Evolutionary conservation across 2,329 filamentous ascomycete species (phyloP), one percentile per base, ranked within the genome.

Genomic region (Colletotrichum sp.): DNA sequence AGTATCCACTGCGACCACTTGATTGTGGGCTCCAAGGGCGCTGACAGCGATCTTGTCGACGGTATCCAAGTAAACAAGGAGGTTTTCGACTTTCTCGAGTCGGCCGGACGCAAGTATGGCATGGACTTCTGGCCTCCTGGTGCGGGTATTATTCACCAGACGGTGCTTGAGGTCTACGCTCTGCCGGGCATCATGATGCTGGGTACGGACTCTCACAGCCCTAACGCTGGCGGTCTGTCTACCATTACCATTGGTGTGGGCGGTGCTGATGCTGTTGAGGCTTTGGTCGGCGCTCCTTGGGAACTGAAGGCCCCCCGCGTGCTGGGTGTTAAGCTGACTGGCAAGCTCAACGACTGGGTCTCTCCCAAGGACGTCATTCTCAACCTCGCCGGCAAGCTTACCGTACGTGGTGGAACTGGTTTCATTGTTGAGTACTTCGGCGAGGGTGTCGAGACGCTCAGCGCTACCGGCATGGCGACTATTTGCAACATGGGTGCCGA

Each of bases 1-100:
- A 98, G 96, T 84, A 98, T 99, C 80, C 97, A 99, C 88, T 99
- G 97, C 86, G 97, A 99, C 87, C 97, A 99, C 85, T 93, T 99
- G 93, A 99, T 99, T 86, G 96, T 99, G 34, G 97, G 96, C 72
- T 94, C 98, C 86, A 94, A 93, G 83, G 97, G 97, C 75, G 97
- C 96, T 43, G 93, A 96, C 81, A 91, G 92, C 28, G 97, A 99
- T 86, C 87, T 99, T 77, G 92, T 94, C 32, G 92, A 93, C 36
- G 97, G 96, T 57, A 98, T 99, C 77, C 90, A 93, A 85, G 94
- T 95, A 63, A 99, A 99, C 86, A 96, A 96, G 84, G 97, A 99
- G 89, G 96, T 99, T 1, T 99, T 98, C 83, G 95, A 98, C 85
- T 99, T 99, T 84, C 86, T 99, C 73, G 96, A 98, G 89, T 98